Percentiles rank a stretch among this genome's conserved stretches.
These are phyloP conservation scores for Perilla frutescens DNA, from an alignment of 257 asterid species.

Conservation along the genomic window DNA sequence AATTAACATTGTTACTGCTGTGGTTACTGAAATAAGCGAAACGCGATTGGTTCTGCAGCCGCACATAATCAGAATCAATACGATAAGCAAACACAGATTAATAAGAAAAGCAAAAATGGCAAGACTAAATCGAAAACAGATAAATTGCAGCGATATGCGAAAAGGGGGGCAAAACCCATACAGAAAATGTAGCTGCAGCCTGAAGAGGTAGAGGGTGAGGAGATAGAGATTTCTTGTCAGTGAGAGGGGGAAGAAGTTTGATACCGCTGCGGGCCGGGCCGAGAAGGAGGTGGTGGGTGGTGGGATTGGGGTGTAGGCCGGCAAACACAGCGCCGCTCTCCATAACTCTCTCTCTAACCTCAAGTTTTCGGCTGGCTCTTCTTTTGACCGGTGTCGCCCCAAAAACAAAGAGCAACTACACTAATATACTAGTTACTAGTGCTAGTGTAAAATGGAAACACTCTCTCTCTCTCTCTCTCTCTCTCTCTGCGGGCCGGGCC, in stretches of 20 bases:
- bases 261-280: conserved; percentile 40
- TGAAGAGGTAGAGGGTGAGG: conserved; percentile 44
- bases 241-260: conserved; percentile 43
- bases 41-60: conserved; percentile 50
- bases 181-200: conserved; percentile 27
- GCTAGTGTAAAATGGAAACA: not conserved
- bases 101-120: not conserved
- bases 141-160: not conserved
- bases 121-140: not conserved
- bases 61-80: conserved; percentile 6
- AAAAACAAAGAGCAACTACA: not conserved
- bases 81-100: not conserved
- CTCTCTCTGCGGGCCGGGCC: no score
- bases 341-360: conserved; percentile 37
- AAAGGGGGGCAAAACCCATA: conserved; percentile 1
- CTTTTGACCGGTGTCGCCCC: not conserved
- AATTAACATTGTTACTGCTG: conserved; percentile 27
- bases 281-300: conserved; percentile 42
- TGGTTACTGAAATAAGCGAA: conserved; percentile 43
- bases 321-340: conserved; percentile 58
- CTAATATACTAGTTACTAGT: not conserved
- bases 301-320: conserved; percentile 42
- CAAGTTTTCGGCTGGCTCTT: not conserved
- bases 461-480: not conserved
- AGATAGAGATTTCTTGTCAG: conserved; percentile 35